Evolutionary conservation across 1,139 yeast genomes (phyloP).

Genomic region (Debaryomyces psychrophilus): DNA sequence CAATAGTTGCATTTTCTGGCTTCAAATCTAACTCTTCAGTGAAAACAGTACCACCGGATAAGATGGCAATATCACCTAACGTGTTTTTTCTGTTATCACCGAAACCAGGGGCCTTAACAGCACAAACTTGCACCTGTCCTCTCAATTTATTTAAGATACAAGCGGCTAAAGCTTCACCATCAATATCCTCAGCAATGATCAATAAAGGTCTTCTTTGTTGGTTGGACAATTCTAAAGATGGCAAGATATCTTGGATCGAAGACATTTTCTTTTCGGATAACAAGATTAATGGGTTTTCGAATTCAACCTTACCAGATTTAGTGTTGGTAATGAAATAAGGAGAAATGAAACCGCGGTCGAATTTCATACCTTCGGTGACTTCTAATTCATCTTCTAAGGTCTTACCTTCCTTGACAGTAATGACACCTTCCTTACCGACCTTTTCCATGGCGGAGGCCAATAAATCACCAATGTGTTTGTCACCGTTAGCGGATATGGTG

Average conservation of each 20-base stretch:
- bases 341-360: slow-evolving; percentile 97
- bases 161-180: slow-evolving; percentile 99
- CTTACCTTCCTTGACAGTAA: slow-evolving; percentile 96
- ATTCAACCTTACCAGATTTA: slow-evolving; percentile 95
- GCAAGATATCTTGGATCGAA: slow-evolving; percentile 88
- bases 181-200: slow-evolving; percentile 95
- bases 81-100: slow-evolving; percentile 99
- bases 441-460: slow-evolving; percentile 98
- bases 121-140: slow-evolving; percentile 98
- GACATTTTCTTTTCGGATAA: slow-evolving; percentile 95
- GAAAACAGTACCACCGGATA: slow-evolving; percentile 97
- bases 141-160: slow-evolving; percentile 97
- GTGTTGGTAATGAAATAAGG: slow-evolving; percentile 98
- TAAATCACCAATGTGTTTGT: slow-evolving; percentile 87
- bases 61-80: slow-evolving; percentile 94
- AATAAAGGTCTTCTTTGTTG: slow-evolving; percentile 94
- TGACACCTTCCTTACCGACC: slow-evolving; percentile 99
- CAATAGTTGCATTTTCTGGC: slow-evolving; percentile 94
- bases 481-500: slow-evolving; percentile 98
- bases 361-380: slow-evolving; percentile 99
- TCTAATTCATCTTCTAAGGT: slow-evolving; percentile 96
- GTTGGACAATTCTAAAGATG: slow-evolving; percentile 92
- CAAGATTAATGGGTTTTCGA: slow-evolving; percentile 89
- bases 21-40: slow-evolving; percentile 97
- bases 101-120: slow-evolving; percentile 99